These are phyloP conservation scores for Acacia melanoxylon DNA, from an alignment of 306 rosid species.

Conservation along the genomic window DNA sequence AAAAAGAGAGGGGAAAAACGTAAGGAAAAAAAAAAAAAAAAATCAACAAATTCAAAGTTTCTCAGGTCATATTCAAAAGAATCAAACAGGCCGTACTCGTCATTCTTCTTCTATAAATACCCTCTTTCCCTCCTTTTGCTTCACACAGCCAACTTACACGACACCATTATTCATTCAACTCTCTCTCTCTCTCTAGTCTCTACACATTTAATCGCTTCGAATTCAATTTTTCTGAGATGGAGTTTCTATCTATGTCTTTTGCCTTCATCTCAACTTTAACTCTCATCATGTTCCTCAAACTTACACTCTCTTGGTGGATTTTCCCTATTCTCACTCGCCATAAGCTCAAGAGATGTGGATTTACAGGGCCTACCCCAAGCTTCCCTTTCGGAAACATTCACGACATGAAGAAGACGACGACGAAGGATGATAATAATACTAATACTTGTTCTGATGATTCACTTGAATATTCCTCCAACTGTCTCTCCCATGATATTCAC, in stretches of 20 bases:
- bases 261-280: slow-evolving; percentile 4
- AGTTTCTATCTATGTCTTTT: slow-evolving; percentile 6
- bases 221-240: slow-evolving; percentile 26
- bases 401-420: slow-evolving; percentile 48
- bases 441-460: background rate
- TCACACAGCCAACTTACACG: background rate
- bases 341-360: slow-evolving; percentile 66
- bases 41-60: background rate
- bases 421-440: slow-evolving; percentile 2
- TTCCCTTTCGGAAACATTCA: slow-evolving; percentile 78
- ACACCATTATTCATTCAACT: background rate
- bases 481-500: slow-evolving; percentile 53
- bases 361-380: slow-evolving; percentile 70
- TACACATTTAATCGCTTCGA: too few relatives aligned
- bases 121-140: background rate
- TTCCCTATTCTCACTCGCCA: slow-evolving; percentile 41
- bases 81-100: background rate
- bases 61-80: background rate
- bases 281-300: slow-evolving; percentile 33
- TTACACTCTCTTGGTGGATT: slow-evolving; percentile 61
- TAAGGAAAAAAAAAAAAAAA: background rate
- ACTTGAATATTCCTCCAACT: background rate
- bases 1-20: too few relatives aligned
- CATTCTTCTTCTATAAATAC: background rate
- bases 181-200: background rate